A percentile compares a stretch with the other conserved stretches of the same genome.
Evolutionary conservation across 2,329 filamentous ascomycete species (phyloP).

Genomic region (Ophiosphaerella herpotricha): DNA sequence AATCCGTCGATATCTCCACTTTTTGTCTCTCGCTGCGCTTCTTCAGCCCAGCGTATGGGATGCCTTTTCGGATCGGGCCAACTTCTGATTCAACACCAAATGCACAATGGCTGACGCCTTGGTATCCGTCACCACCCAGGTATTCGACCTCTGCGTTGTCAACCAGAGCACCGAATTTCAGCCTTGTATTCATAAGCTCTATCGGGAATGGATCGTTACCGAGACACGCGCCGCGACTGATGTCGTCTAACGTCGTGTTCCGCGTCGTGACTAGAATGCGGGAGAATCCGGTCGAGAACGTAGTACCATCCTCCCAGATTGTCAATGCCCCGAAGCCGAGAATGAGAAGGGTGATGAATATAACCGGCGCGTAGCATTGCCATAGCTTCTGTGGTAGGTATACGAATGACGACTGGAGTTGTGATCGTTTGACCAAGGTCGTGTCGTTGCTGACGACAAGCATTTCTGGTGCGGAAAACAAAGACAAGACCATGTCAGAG

Average conservation of each 20-base stretch:
- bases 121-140: slow-evolving; percentile 20
- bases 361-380: slow-evolving; percentile 42
- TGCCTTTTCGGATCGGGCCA: slow-evolving; percentile 22
- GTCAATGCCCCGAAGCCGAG: slow-evolving; percentile 34
- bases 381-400: slow-evolving; percentile 38
- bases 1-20: neutral
- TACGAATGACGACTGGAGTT: slow-evolving; percentile 35
- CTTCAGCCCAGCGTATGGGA: slow-evolving; percentile 30
- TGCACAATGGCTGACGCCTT: slow-evolving; percentile 31
- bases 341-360: slow-evolving; percentile 33
- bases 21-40: neutral
- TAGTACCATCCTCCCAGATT: slow-evolving; percentile 42
- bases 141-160: slow-evolving; percentile 33
- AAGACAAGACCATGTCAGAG: slow-evolving; percentile 40
- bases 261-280: slow-evolving; percentile 43
- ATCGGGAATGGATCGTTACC: slow-evolving; percentile 47
- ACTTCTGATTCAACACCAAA: slow-evolving; percentile 39
- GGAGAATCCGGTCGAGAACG: slow-evolving; percentile 40
- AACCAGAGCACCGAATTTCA: slow-evolving; percentile 46
- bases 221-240: slow-evolving; percentile 47
- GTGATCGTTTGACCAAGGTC: slow-evolving; percentile 24
- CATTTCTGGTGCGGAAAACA: slow-evolving; percentile 43
- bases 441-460: slow-evolving; percentile 23
- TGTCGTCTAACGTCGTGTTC: slow-evolving; percentile 42
- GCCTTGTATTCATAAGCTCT: slow-evolving; percentile 42